phyloP scores from a whole-genome alignment of 1,139 yeast genomes.

The Blastobotrys aristatus region DNA sequence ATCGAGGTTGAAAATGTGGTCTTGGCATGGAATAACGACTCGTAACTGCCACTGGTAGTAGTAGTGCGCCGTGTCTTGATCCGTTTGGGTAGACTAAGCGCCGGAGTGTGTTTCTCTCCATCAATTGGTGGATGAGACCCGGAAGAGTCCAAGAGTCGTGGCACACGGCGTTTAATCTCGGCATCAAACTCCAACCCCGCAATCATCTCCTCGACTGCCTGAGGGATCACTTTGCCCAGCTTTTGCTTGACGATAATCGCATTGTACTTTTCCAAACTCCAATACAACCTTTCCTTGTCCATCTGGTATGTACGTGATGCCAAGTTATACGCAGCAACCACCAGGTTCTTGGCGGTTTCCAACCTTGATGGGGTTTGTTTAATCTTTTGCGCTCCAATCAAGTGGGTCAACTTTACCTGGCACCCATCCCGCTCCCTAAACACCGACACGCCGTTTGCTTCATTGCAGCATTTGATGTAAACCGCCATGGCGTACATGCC shows the following conservation, averaged over 20 bases:
- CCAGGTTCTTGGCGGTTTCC: background rate
- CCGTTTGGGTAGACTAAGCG: background rate
- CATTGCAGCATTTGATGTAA: constrained; percentile 2
- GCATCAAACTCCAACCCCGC: background rate
- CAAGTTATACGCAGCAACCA: background rate
- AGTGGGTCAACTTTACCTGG: background rate
- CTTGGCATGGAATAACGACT: background rate
- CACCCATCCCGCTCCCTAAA: constrained; percentile 4
- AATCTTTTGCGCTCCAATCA: background rate
- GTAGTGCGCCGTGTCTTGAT: background rate
- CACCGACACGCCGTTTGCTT: constrained; percentile 5
- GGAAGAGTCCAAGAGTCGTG: background rate
- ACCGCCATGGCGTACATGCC: background rate
- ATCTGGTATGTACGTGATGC: background rate
- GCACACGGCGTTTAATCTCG: background rate
- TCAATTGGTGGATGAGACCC: background rate
- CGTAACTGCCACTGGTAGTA: background rate
- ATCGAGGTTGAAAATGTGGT: background rate
- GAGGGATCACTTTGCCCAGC: background rate
- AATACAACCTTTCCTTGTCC: background rate
- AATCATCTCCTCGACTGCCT: background rate
- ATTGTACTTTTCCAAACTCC: background rate
- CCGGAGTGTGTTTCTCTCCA: background rate
- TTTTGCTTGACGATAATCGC: background rate
- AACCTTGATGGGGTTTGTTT: background rate